phyloP scores from a whole-genome alignment of 129 eudicot genomes.

The Flaveria linearis region DNA sequence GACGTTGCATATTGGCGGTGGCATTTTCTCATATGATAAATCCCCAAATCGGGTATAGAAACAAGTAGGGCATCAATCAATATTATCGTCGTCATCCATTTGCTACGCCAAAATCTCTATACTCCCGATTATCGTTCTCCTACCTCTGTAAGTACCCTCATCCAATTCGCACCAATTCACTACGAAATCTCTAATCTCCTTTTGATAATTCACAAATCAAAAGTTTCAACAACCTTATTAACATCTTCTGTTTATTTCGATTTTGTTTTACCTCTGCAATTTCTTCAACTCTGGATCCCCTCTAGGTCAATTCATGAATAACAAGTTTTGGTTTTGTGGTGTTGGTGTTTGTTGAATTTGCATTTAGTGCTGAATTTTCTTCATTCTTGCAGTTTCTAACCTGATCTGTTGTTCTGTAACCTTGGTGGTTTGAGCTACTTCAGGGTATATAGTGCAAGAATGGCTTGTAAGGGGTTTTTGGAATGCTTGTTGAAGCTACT shows the following conservation, averaged over 20 bases:
- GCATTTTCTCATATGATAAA: neutral
- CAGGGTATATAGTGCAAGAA: slow-evolving; percentile 27
- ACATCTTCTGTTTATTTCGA: neutral
- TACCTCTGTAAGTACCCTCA: slow-evolving; percentile 15
- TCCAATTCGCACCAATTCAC: slow-evolving; percentile 22
- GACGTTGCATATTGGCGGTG: slow-evolving; percentile 30
- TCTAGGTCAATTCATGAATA: slow-evolving; percentile 4
- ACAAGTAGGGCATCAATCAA: slow-evolving; percentile 1
- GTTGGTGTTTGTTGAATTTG: neutral
- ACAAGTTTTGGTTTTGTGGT: neutral
- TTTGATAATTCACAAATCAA: slow-evolving; percentile 5
- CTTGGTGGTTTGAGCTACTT: slow-evolving; percentile 17
- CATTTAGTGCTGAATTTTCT: neutral
- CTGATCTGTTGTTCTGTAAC: neutral
- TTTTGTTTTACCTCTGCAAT: slow-evolving; percentile 4
- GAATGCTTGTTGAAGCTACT: slow-evolving; percentile 81
- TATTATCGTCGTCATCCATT: slow-evolving; percentile 8
- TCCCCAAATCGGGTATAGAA: slow-evolving; percentile 10
- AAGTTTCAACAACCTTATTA: neutral
- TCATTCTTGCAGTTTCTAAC: slow-evolving; percentile 14
- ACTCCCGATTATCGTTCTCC: neutral
- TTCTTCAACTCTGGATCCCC: neutral
- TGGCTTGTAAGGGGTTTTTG: slow-evolving; percentile 81
- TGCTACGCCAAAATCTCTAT: neutral
- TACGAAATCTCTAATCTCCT: neutral